These are phyloP conservation scores for Mycena leptocephala DNA, from an alignment of 768 basidiomycete genomes.

Conservation along the genomic window DNA sequence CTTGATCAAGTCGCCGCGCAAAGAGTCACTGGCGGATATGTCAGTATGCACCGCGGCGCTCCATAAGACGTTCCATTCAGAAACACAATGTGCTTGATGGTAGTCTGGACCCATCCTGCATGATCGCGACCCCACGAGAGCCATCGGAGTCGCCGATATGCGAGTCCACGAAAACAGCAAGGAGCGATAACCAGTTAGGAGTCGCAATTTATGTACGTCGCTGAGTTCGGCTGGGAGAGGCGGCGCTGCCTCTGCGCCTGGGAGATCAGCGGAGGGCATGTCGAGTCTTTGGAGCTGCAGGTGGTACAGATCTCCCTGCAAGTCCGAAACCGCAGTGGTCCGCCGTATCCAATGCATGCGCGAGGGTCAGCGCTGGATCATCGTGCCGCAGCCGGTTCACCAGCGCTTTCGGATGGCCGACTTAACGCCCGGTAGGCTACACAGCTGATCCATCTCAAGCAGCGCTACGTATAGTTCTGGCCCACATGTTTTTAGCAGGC, in stretches of 20 bases:
- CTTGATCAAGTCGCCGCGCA: background rate
- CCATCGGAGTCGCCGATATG: background rate
- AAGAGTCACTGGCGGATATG: background rate
- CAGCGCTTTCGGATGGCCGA: background rate
- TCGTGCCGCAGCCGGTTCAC: background rate
- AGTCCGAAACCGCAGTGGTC: background rate
- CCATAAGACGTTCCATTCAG: background rate
- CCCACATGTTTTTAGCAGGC: background rate
- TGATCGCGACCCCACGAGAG: background rate
- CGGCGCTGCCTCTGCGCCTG: background rate
- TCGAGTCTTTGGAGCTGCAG: background rate
- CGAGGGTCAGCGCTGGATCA: background rate
- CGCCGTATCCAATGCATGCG: background rate
- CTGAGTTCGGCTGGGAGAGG: background rate
- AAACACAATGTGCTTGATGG: background rate
- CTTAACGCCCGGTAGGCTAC: background rate
- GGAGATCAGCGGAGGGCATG: background rate
- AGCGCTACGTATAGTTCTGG: background rate
- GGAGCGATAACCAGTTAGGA: slow-evolving; percentile 12
- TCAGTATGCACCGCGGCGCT: background rate
- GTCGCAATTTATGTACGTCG: slow-evolving; percentile 6
- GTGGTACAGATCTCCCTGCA: slow-evolving; percentile 16
- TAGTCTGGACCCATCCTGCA: background rate
- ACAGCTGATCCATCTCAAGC: background rate
- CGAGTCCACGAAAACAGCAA: slow-evolving; percentile 7